phyloP scores from a whole-genome alignment of 2,329 filamentous ascomycete species.

The Aaosphaeria pasadenensis region DNA sequence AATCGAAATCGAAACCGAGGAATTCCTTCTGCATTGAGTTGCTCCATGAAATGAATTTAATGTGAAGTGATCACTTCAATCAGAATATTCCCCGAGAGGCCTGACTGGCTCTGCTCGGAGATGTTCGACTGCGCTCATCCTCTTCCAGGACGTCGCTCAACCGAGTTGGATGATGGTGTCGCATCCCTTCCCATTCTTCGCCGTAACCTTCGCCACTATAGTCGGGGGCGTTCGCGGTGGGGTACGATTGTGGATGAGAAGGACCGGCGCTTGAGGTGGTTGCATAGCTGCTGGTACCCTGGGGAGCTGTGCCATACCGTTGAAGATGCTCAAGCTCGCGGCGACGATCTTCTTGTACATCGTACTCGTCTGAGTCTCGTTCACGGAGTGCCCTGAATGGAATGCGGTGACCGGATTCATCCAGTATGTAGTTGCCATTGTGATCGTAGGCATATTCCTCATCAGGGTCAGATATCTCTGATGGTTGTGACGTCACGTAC shows the following conservation, averaged over 20 bases:
- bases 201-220: slow-evolving; percentile 38
- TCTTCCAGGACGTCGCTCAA: slow-evolving; percentile 41
- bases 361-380: slow-evolving; percentile 51
- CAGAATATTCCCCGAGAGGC: slow-evolving; percentile 16
- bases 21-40: too few relatives aligned
- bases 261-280: slow-evolving; percentile 23
- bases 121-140: slow-evolving; percentile 37
- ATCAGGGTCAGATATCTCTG: slow-evolving; percentile 33
- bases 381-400: slow-evolving; percentile 31
- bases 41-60: too few relatives aligned
- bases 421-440: slow-evolving; percentile 35
- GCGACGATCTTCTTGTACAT: slow-evolving; percentile 50
- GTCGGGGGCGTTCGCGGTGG: slow-evolving; percentile 21
- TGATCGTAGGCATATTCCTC: slow-evolving; percentile 38
- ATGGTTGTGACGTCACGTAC: slow-evolving; percentile 33
- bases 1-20: too few relatives aligned
- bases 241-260: slow-evolving; percentile 15
- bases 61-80: background rate
- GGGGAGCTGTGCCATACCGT: slow-evolving; percentile 41
- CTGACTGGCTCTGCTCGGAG: slow-evolving; percentile 36
- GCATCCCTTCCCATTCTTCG: slow-evolving; percentile 35
- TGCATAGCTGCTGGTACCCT: slow-evolving; percentile 24
- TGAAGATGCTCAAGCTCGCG: slow-evolving; percentile 48
- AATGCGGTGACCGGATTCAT: slow-evolving; percentile 32
- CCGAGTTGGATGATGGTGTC: slow-evolving; percentile 39